Evolutionary conservation across 1,284 basidiomycete species (phyloP).

Genomic region (Rhizopogon parksii): DNA sequence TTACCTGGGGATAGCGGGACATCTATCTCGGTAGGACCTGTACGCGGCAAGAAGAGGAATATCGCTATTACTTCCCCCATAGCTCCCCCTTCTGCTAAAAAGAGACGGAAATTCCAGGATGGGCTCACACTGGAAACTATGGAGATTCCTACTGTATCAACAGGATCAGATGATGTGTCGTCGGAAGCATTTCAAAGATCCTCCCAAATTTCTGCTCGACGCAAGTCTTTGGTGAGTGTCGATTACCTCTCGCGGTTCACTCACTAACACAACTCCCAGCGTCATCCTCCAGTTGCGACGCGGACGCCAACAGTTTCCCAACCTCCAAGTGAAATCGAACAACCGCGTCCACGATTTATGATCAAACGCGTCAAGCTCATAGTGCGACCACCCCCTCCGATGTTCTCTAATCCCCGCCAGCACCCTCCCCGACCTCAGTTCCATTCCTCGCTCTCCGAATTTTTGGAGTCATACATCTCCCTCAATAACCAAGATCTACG

Average conservation of each 20-base stretch:
- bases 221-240: background rate
- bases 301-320: too few species aligned
- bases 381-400: constrained; percentile 54
- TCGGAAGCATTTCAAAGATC: background rate
- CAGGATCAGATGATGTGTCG: background rate
- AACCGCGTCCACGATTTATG: constrained; percentile 8
- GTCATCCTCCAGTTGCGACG: background rate
- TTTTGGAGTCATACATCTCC: constrained; percentile 56
- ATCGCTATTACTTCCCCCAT: background rate
- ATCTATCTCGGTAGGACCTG: background rate
- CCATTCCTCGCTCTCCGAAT: constrained; percentile 45
- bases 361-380: constrained; percentile 64
- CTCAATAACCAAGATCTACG: constrained; percentile 46
- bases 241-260: background rate
- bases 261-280: background rate
- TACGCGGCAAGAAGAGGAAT: constrained; percentile 2
- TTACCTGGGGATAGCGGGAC: background rate
- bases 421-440: constrained; percentile 46
- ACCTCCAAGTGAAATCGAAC: background rate
- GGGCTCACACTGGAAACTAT: background rate
- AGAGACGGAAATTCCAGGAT: background rate
- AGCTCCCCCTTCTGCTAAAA: background rate
- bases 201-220: background rate
- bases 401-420: constrained; percentile 64
- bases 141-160: background rate